Conservation (phyloP, 805 yeast species). For the Ogataea degrootiae region DNA sequence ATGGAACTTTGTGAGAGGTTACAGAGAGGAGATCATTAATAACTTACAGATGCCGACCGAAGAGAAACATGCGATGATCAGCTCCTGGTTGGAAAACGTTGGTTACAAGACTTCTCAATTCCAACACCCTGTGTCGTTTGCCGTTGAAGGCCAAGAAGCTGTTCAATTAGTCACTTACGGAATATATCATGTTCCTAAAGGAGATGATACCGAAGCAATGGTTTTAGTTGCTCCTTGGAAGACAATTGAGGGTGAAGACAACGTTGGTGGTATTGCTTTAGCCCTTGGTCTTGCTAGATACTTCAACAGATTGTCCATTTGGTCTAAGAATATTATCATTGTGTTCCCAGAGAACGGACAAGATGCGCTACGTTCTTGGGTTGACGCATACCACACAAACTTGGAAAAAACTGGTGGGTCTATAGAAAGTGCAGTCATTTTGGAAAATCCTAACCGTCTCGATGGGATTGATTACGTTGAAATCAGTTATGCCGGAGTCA, state of each 20-base stretch:
- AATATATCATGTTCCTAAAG: slow-evolving; percentile 85
- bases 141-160: slow-evolving; percentile 19
- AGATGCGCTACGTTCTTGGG: slow-evolving; percentile 77
- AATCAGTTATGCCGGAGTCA: slow-evolving; percentile 77
- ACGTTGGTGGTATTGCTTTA: slow-evolving; percentile 77
- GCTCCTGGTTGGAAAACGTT: slow-evolving; percentile 59
- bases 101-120: slow-evolving; percentile 64
- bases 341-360: slow-evolving; percentile 75
- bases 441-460: slow-evolving; percentile 62
- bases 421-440: slow-evolving; percentile 81
- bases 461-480: slow-evolving; percentile 76
- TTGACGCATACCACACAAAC: slow-evolving; percentile 83
- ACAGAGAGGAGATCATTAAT: slow-evolving; percentile 52
- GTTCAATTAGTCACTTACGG: slow-evolving; percentile 50
- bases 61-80: slow-evolving; percentile 42
- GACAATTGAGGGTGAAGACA: slow-evolving; percentile 57
- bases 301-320: slow-evolving; percentile 79
- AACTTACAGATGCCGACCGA: slow-evolving; percentile 30
- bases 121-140: slow-evolving; percentile 12
- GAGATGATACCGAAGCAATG: slow-evolving; percentile 95
- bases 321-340: slow-evolving; percentile 91
- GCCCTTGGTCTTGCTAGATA: slow-evolving; percentile 71
- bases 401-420: slow-evolving; percentile 89
- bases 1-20: slow-evolving; percentile 89
- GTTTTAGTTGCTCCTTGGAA: slow-evolving; percentile 86